These are phyloP conservation scores for Phytophthora meadii DNA, from an alignment of 352 stramenopile species.

Conservation along the genomic window DNA sequence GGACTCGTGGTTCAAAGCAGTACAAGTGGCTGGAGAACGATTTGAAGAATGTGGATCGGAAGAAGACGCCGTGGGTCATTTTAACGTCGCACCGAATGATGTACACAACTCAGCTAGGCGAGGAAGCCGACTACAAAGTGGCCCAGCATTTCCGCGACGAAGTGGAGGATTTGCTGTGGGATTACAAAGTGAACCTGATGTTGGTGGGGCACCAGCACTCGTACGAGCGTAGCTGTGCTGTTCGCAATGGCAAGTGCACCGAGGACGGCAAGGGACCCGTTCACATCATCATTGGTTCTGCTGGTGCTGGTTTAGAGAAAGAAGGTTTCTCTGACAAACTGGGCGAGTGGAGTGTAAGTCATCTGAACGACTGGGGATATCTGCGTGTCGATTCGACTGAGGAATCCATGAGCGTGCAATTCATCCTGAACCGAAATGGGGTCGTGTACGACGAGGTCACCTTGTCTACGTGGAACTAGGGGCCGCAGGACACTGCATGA, in stretches of 20 bases:
- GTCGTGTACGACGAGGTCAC: conserved; percentile 80
- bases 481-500: conserved; percentile 3
- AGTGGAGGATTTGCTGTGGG: conserved; percentile 90
- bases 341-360: conserved; percentile 81
- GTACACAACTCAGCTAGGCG: conserved; percentile 83
- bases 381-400: conserved; percentile 69
- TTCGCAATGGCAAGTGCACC: conserved; percentile 76
- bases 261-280: conserved; percentile 75
- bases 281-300: conserved; percentile 89
- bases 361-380: conserved; percentile 84
- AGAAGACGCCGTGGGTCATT: conserved; percentile 92
- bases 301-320: conserved; percentile 75
- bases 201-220: conserved; percentile 93
- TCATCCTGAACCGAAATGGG: conserved; percentile 84
- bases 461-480: conserved; percentile 61
- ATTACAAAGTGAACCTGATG: conserved; percentile 91
- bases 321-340: conserved; percentile 70
- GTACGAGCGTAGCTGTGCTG: conserved; percentile 91
- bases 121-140: conserved; percentile 74
- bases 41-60: conserved; percentile 83
- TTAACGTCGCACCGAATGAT: conserved; percentile 93
- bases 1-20: conserved; percentile 84
- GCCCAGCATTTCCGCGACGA: conserved; percentile 84
- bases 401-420: conserved; percentile 74
- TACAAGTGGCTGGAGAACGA: conserved; percentile 91